phyloP scores from a whole-genome alignment of 495 filamentous ascomycete species.

The Trypethelium eluteriae region DNA sequence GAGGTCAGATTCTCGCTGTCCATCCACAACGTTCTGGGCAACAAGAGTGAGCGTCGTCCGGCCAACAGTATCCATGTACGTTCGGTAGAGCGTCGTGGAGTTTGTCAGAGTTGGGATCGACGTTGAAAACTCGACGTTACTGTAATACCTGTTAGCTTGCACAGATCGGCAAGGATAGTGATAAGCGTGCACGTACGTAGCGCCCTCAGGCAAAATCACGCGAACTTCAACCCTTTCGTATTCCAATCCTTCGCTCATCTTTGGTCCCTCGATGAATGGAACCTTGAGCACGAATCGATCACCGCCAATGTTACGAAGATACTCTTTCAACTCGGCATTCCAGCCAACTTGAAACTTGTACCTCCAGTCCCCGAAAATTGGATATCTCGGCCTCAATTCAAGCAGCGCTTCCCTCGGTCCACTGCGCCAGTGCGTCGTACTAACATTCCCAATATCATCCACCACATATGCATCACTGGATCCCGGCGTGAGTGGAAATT shows the following conservation, averaged over 20 bases:
- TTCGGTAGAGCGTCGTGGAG: conserved; percentile 59
- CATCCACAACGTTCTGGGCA: conserved; percentile 80
- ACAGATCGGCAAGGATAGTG: not conserved
- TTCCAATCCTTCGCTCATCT: conserved; percentile 70
- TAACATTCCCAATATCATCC: conserved; percentile 95
- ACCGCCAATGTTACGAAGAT: conserved; percentile 54
- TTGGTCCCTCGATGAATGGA: conserved; percentile 92
- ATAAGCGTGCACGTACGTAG: conserved; percentile 54
- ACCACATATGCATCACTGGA: conserved; percentile 84
- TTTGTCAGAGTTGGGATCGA: conserved; percentile 48
- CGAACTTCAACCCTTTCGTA: conserved; percentile 76
- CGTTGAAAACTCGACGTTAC: conserved; percentile 62
- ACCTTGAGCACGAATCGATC: conserved; percentile 80
- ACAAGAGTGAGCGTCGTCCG: conserved; percentile 75
- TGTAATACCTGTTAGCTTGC: conserved; percentile 34
- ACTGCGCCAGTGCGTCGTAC: conserved; percentile 79
- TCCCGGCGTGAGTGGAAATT: conserved; percentile 68
- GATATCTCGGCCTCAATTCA: conserved; percentile 87
- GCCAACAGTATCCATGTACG: conserved; percentile 90
- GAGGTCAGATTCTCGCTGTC: conserved; percentile 69
- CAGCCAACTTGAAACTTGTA: conserved; percentile 93
- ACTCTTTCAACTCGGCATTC: conserved; percentile 74
- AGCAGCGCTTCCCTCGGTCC: conserved; percentile 70
- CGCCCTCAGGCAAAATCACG: conserved; percentile 84
- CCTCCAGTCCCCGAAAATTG: conserved; percentile 94